Evolutionary conservation across 305 asterid species (phyloP).

Genomic region (Fraxinus platypoda): DNA sequence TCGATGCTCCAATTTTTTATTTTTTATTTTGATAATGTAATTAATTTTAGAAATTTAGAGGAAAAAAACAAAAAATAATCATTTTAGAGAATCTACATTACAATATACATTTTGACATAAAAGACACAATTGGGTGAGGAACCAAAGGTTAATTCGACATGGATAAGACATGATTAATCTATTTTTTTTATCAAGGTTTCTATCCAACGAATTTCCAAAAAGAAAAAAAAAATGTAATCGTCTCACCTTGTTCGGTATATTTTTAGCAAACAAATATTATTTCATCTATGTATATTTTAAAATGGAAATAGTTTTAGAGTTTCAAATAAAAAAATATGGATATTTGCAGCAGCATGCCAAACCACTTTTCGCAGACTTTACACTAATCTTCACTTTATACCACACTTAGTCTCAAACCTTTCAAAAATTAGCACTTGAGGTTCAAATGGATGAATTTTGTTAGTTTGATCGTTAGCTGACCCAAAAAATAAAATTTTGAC

Average conservation of each 20-base stretch:
- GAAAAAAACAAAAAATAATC: background rate
- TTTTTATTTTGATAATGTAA: background rate
- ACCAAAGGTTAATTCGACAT: background rate
- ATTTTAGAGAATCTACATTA: background rate
- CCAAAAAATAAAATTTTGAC: too few species aligned
- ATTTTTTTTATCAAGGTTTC: too few species aligned
- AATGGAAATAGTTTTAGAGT: background rate
- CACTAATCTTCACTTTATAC: too few species aligned
- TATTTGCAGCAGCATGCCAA: too few species aligned
- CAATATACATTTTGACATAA: background rate
- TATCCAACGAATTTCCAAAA: too few species aligned
- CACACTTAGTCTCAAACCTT: too few species aligned
- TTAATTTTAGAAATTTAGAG: background rate
- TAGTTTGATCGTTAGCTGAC: too few species aligned
- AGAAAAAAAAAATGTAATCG: background rate
- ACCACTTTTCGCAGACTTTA: too few species aligned
- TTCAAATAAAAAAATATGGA: background rate
- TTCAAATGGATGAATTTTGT: too few species aligned
- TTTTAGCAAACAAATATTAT: background rate
- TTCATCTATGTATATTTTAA: background rate
- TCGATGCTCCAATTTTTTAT: background rate
- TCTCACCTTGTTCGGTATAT: background rate
- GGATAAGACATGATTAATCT: background rate
- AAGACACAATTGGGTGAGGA: background rate
- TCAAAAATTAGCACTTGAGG: too few species aligned